Conservation (phyloP, 2,329 filamentous ascomycete genomes). For the Aspergillus pseudonomiae region DNA sequence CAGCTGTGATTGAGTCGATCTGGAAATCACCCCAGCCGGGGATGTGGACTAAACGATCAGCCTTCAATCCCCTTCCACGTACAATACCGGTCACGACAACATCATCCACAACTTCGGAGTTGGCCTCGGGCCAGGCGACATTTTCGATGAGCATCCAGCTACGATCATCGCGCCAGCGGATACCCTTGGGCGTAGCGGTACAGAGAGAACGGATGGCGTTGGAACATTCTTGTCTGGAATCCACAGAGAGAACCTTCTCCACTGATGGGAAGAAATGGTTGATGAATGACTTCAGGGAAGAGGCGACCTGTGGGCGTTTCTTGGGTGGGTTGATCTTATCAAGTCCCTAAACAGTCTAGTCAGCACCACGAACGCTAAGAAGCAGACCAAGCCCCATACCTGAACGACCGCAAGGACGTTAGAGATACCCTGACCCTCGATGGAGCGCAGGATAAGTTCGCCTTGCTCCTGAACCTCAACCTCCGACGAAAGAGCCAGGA, state of each 20-base stretch:
- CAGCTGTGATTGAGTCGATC: constrained; percentile 82
- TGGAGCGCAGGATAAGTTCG: constrained; percentile 79
- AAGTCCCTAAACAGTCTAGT: constrained; percentile 52
- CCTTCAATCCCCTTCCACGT: constrained; percentile 82
- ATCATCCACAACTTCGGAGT: constrained; percentile 49
- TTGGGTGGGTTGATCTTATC: constrained; percentile 79
- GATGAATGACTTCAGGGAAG: constrained; percentile 88
- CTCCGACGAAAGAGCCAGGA: constrained; percentile 80
- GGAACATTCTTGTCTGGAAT: constrained; percentile 85
- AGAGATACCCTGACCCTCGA: constrained; percentile 93
- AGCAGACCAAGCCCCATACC: constrained; percentile 20
- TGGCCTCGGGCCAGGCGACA: constrained; percentile 68
- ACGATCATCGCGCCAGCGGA: constrained; percentile 92
- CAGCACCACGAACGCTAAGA: constrained; percentile 15
- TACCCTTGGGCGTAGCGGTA: constrained; percentile 87
- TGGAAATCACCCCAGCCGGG: constrained; percentile 95
- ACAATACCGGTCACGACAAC: constrained; percentile 83
- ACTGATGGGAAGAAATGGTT: constrained; percentile 91
- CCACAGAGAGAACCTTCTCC: constrained; percentile 87
- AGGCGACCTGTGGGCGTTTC: constrained; percentile 72
- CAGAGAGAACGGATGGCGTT: constrained; percentile 91
- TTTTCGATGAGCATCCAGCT: constrained; percentile 95
- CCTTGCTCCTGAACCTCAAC: constrained; percentile 77
- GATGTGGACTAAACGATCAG: constrained; percentile 85
- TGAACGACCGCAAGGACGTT: constrained; percentile 87